phyloP scores from a whole-genome alignment of 352 stramenopile species.

The Paralagenidium karlingii region DNA sequence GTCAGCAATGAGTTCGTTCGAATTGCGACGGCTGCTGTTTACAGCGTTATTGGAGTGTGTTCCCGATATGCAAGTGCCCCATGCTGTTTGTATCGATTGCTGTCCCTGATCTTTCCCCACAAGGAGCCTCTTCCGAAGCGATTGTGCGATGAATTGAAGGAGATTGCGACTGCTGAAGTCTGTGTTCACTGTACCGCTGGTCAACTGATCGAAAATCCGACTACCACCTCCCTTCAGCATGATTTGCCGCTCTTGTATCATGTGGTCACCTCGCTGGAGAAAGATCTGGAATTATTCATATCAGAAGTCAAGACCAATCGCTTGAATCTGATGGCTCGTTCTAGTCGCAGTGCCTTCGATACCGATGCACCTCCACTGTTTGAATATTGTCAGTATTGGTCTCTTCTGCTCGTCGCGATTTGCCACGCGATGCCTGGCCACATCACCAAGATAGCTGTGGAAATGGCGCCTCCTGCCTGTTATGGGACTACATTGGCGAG shows the following conservation, averaged over 20 bases:
- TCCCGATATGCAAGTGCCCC: slow-evolving; percentile 46
- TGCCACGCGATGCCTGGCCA: slow-evolving; percentile 40
- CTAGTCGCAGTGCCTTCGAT: too few species aligned
- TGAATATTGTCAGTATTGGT: slow-evolving; percentile 67
- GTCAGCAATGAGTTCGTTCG: slow-evolving; percentile 38
- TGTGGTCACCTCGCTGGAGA: slow-evolving; percentile 10
- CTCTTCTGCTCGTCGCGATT: slow-evolving; percentile 34
- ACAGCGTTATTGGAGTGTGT: slow-evolving; percentile 61
- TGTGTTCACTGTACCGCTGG: slow-evolving; percentile 25
- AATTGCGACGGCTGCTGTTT: slow-evolving; percentile 45
- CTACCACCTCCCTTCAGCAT: slow-evolving; percentile 29
- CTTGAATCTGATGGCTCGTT: too few species aligned
- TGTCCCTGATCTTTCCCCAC: slow-evolving; percentile 60
- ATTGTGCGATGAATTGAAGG: slow-evolving; percentile 28
- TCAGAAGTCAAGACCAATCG: slow-evolving; percentile 56
- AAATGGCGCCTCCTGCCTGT: slow-evolving; percentile 11
- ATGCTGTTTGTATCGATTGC: slow-evolving; percentile 52
- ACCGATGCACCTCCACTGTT: slow-evolving; percentile 17
- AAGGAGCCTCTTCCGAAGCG: slow-evolving; percentile 42
- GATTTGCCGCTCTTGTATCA: slow-evolving; percentile 52
- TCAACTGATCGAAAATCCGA: not conserved
- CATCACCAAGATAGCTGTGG: slow-evolving; percentile 34
- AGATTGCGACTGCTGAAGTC: slow-evolving; percentile 35
- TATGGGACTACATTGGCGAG: slow-evolving; percentile 10
- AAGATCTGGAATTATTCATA: slow-evolving; percentile 38